Evolutionary conservation across 768 basidiomycete species (phyloP), one percentile per base, ranked within the genome.

Genomic region (Vararia minispora): DNA sequence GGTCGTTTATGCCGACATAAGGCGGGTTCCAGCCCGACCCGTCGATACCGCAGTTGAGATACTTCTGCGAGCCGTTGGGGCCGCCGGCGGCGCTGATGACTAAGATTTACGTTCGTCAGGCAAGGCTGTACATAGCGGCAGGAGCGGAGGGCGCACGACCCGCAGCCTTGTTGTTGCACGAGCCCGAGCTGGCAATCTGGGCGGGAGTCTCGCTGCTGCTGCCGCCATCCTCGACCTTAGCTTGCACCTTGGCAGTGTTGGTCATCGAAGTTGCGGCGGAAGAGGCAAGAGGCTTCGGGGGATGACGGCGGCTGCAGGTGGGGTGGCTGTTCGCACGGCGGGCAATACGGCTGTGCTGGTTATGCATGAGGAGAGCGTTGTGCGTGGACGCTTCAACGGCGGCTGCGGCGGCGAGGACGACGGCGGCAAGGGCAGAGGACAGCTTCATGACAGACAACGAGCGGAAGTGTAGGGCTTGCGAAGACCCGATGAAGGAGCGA

Each of bases 1-100:
- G 54, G 38, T 82, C 68, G 27, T 63, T 37, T 8, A 83, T 49
- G 6, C 56, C 56, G 40, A 91, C 58, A 40, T 56, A 53, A 12
- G 86, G 83, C 13, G 89, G 86, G 33, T 58, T 69, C 88, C 88
- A 91, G 22, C 80, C 81, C 24, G 53, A 52, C 23, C 48, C 52
- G 30, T 68, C 62, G 39, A 90, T 55, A 29, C 84, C 86, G 51
- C 87, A 90, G 61, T 84, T 86, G 47, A 89, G 56, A 72, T 78
- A 89, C 38, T 73, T 63, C 33, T 83, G 74, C 51, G 65, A 55
- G n/a, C 81, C 80, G 51, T 84, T 84, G 13, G 80, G 80, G 13
- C 83, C 83, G 28, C 61, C 58, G 18, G 63, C 58, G 6, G 55
- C 49, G 4, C 71, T 76, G 44, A 67, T 20, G 7, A 43, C 28